These are phyloP conservation scores for Paramarasmius palmivorus DNA, from an alignment of 1,284 basidiomycete species.

Conservation along the genomic window DNA sequence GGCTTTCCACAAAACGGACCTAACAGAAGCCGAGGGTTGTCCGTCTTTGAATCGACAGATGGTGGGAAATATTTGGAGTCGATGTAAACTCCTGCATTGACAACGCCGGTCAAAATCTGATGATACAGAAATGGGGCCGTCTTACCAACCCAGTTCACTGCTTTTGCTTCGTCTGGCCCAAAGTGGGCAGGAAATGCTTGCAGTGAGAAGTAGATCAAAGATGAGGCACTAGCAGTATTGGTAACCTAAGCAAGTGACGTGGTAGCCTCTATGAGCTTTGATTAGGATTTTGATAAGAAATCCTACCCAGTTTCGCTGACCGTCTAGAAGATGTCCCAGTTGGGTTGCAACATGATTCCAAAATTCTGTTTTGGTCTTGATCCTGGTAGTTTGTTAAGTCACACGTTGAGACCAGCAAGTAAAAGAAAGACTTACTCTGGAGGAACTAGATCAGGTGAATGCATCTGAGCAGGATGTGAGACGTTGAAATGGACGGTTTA, in stretches of 20 bases:
- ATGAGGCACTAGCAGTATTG: slow-evolving; percentile 83
- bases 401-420: not conserved
- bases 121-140: slow-evolving; percentile 12
- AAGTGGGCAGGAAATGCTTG: slow-evolving; percentile 67
- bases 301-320: slow-evolving; percentile 75
- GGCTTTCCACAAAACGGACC: slow-evolving; percentile 89
- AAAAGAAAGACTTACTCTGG: slow-evolving; percentile 30
- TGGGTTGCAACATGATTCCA: slow-evolving; percentile 76
- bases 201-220: slow-evolving; percentile 78
- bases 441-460: slow-evolving; percentile 48
- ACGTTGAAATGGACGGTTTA: slow-evolving; percentile 2
- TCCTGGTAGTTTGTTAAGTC: slow-evolving; percentile 28
- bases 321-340: slow-evolving; percentile 61
- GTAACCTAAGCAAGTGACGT: slow-evolving; percentile 54
- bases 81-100: slow-evolving; percentile 77
- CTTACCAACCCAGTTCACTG: slow-evolving; percentile 90
- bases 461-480: not conserved
- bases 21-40: slow-evolving; percentile 51
- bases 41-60: slow-evolving; percentile 30
- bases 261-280: not conserved
- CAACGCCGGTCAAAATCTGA: slow-evolving; percentile 13
- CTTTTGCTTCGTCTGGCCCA: slow-evolving; percentile 55
- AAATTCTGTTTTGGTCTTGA: slow-evolving; percentile 71
- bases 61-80: slow-evolving; percentile 61
- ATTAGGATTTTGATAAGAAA: not conserved